Conservation (phyloP, 2,329 filamentous ascomycete species). For the Alternaria dauci region DNA sequence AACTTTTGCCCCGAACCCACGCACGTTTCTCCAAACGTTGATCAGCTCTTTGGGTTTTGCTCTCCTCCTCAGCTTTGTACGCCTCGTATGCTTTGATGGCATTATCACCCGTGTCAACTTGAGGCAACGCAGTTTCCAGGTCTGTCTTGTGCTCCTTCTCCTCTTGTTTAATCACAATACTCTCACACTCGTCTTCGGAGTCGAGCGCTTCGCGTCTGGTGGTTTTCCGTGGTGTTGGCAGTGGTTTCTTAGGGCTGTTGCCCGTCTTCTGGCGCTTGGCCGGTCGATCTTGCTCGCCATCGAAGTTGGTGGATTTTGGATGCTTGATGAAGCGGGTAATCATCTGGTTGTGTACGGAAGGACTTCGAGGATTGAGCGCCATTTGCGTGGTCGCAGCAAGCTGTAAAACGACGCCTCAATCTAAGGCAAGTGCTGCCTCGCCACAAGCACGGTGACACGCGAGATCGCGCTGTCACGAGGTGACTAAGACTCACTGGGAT, state of each 20-base stretch:
- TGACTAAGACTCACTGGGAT: constrained; percentile 2
- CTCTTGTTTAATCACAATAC: constrained; percentile 39
- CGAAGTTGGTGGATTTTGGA: constrained; percentile 56
- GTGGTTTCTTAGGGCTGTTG: constrained; percentile 28
- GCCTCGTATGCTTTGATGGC: constrained; percentile 83
- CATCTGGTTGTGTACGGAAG: constrained; percentile 60
- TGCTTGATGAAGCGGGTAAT: constrained; percentile 55
- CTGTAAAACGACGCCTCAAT: constrained; percentile 16
- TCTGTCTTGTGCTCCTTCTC: constrained; percentile 64
- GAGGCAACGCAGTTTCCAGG: constrained; percentile 75
- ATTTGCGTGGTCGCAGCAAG: constrained; percentile 29
- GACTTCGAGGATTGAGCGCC: constrained; percentile 51
- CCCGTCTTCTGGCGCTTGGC: constrained; percentile 54
- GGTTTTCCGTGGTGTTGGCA: constrained; percentile 32
- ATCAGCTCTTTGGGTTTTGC: constrained; percentile 52
- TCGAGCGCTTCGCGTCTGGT: constrained; percentile 49
- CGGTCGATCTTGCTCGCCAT: constrained; percentile 51
- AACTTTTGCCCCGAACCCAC: constrained; percentile 82
- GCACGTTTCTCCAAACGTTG: constrained; percentile 64
- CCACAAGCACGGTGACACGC: constrained; percentile 19
- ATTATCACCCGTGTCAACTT: constrained; percentile 69
- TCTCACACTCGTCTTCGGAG: constrained; percentile 52
- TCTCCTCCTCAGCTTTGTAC: constrained; percentile 65
- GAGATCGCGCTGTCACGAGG: constrained; percentile 30
- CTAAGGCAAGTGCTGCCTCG: constrained; percentile 2